phyloP scores from a whole-genome alignment of 257 asterid species.

The Ilex asprella region DNA sequence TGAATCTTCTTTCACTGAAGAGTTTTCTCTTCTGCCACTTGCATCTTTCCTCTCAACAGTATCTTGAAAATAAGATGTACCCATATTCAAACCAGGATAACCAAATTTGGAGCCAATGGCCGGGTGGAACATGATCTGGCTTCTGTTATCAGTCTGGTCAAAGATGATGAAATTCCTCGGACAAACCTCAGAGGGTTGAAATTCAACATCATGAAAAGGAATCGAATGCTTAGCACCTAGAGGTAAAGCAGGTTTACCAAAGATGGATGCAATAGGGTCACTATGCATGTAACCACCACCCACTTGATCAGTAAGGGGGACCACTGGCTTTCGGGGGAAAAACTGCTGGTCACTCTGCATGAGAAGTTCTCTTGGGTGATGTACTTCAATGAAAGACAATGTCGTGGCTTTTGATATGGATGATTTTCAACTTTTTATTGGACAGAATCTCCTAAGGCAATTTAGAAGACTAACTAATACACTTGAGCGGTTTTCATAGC shows the following conservation, averaged over 20 bases:
- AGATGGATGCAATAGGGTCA: no score
- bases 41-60: constrained; percentile 5
- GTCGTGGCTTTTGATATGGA: no score
- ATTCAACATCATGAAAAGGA: constrained; percentile 21
- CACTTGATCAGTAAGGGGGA: constrained; percentile 27
- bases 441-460: constrained; percentile 9
- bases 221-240: no score
- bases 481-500: constrained; percentile 32
- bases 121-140: constrained; percentile 70
- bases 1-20: constrained; percentile 54
- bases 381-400: constrained; percentile 1
- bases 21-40: constrained; percentile 22
- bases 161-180: constrained; percentile 69
- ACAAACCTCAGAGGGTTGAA: constrained; percentile 52
- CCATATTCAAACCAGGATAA: constrained; percentile 26
- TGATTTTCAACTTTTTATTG: not conserved
- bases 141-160: constrained; percentile 44
- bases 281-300: no score
- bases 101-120: constrained; percentile 39
- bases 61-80: constrained; percentile 1
- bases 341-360: constrained; percentile 47
- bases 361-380: constrained; percentile 16
- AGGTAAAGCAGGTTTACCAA: no score
- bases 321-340: constrained; percentile 28
- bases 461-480: constrained; percentile 8